Percentiles rank a stretch among this genome's conserved stretches.
phyloP scores from a whole-genome alignment of 2,329 filamentous ascomycete species.

The Geoglossum cookeanum region DNA sequence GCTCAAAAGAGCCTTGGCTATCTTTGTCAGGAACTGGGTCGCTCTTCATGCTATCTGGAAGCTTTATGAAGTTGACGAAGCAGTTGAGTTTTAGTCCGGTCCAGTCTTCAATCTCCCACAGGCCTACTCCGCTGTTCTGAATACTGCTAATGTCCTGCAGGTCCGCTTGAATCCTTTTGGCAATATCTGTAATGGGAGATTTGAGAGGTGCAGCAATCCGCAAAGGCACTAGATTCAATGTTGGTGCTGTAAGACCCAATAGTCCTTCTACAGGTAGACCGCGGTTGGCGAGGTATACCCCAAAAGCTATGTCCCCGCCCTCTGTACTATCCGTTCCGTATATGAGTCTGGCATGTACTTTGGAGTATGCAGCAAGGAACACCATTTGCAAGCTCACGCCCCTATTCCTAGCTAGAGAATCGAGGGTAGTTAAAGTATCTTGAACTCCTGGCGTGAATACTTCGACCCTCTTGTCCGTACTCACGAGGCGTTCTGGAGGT shows the following conservation, averaged over 20 bases:
- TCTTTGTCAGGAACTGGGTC: background rate
- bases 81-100: constrained; percentile 50
- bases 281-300: constrained; percentile 70
- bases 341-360: constrained; percentile 23
- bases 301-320: constrained; percentile 36
- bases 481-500: too few relatives aligned
- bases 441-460: constrained; percentile 32
- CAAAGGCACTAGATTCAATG: constrained; percentile 63
- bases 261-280: constrained; percentile 31
- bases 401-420: constrained; percentile 23
- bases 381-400: constrained; percentile 54
- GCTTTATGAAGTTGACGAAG: constrained; percentile 64
- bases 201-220: constrained; percentile 24
- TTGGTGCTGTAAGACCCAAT: constrained; percentile 41
- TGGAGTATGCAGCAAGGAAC: constrained; percentile 54
- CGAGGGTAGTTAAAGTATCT: constrained; percentile 22
- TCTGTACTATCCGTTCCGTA: constrained; percentile 8
- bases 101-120: constrained; percentile 58
- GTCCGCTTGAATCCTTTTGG: constrained; percentile 46
- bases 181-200: constrained; percentile 24
- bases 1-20: background rate
- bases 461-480: constrained; percentile 16
- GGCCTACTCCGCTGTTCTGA: constrained; percentile 36
- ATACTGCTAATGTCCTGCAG: constrained; percentile 38
- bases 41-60: constrained; percentile 20